Evolutionary conservation across 2,329 filamentous ascomycete genomes (phyloP).

Genomic region (Diatrype stigma): DNA sequence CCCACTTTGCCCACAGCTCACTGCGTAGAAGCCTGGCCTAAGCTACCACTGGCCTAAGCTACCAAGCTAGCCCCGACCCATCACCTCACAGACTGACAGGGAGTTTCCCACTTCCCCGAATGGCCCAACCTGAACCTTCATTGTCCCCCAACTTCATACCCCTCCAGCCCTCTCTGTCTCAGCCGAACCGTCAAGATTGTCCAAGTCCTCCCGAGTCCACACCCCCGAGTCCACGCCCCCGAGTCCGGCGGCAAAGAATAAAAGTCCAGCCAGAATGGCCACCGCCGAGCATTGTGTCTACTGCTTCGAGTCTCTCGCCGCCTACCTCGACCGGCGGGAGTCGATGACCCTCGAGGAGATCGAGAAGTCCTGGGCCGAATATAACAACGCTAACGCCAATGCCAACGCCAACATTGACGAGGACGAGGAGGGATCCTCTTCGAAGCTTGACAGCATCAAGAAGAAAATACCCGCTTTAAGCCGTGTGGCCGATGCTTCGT

Average conservation of each 20-base stretch:
- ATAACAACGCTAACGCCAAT: conserved; percentile 20
- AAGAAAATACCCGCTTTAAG: conserved; percentile 26
- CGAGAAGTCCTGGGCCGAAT: conserved; percentile 58
- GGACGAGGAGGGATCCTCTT: conserved; percentile 6
- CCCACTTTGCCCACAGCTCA: too few relatives aligned
- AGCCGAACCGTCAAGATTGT: not conserved
- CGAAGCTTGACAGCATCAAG: conserved; percentile 25
- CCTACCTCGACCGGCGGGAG: conserved; percentile 67
- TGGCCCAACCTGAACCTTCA: not conserved
- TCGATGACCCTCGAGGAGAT: conserved; percentile 65
- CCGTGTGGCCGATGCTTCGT: conserved; percentile 20
- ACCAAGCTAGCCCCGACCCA: too few relatives aligned
- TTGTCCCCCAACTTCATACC: not conserved
- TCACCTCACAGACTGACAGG: too few relatives aligned
- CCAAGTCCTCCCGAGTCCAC: not conserved
- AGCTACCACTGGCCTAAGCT: too few relatives aligned
- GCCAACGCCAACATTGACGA: conserved; percentile 23
- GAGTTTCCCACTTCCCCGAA: too few relatives aligned
- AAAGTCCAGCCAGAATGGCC: conserved; percentile 61
- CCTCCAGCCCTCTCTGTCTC: not conserved
- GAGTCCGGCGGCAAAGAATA: conserved; percentile 1
- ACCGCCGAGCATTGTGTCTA: conserved; percentile 80
- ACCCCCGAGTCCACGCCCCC: not conserved
- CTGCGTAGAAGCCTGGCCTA: too few relatives aligned
- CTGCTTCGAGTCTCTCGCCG: conserved; percentile 84